Base-by-base conservation (phyloP, 441 rosid genomes). In the Pelargonium myrrhifolium region DNA sequence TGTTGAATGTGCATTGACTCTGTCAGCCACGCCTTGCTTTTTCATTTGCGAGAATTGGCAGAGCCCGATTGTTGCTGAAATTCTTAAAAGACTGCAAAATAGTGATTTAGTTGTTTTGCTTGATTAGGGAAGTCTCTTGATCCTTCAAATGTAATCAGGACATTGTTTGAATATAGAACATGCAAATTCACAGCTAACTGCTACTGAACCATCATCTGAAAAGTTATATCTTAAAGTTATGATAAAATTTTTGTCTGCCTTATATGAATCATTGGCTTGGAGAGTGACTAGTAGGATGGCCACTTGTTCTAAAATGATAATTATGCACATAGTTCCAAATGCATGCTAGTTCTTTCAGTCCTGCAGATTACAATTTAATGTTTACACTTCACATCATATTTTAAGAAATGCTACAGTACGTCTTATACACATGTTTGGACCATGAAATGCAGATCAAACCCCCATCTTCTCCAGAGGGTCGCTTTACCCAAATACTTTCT, bases 401-500 rank as follows among this genome's bases (percentile, higher is more conserved):
- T n/a, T n/a, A n/a, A n/a, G n/a, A 24, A 15, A 24, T 40, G 10
- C 10, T 6, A n/a, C 17, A 17, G 24, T 20, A 4, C 42, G 22
- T 20, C 63, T 60, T 61, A 40, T 49, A 31, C 51, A 37, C 14
- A 45, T 35, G 68, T 67, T 66, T 62, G 6, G 20, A 4, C 12
- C 66, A 4, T 12, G 12, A 49, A 61, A 49, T 85, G 83, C 88
- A 93, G 97, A 86, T 93, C 68, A 87, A 84, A 73, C 89, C 97
- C 28, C 97, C 96, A 3, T 73, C 86, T 69, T 79, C 92, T 20
- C 80, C 89, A 0, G 81, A 66, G 47, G 97, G 86, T 67, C 96
- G 85, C 63, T 93, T 93, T 73, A 89, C 92, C 69, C 94, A 89
- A 65, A 72, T 93, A 74, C 95, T 93, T 42, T 89, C 96, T 5